Base-by-base conservation (phyloP, 2,329 filamentous ascomycete genomes). In the Fusarium humuli region DNA sequence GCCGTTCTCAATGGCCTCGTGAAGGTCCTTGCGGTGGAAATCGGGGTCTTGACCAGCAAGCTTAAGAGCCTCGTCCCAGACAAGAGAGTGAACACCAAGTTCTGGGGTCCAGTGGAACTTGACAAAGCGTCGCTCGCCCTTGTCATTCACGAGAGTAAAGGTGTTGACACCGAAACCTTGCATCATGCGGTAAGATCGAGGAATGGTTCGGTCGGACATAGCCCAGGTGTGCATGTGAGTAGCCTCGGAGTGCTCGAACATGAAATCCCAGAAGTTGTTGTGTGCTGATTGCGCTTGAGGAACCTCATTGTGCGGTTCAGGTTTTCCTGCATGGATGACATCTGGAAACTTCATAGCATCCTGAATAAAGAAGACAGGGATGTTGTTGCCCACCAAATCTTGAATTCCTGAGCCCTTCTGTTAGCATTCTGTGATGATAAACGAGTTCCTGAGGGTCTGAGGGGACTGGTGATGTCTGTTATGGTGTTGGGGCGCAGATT, bases 121-220 rank as follows among this genome's bases (percentile, higher is more conserved):
- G 78, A 93, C 90, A 70, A 94, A 94, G 60, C 87, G 84, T 2
- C 90, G 85, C 76, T 92, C 87, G 23, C 91, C 91, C 69, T 91
- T 85, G 25, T 84, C 86, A 65, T 94, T 94, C 65, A 84, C 83
- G 4, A 94, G 84, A 0, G 87, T 91, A 73, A 85, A 95, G 0
- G 93, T 94, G 79, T 95, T 94, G 72, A 95, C 92, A 57, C 92
- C 92, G 61, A 94, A 95, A 0, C 92, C 92, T 71, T 95, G 91
- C 91, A 95, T 94, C 91, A 94, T 94, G 25, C 92, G 89, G 80
- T 86, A 94, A 0, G 90, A 93, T 4, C 91, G 87, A 2, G 92
- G 92, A 59, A 93, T 93, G 0, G 85, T 84, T 29, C 91, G 86
- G 76, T 94, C 92, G 11, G 88, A 91, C 90, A 94, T 92, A 30